A percentile compares a stretch with the other conserved stretches of the same genome.
These are phyloP conservation scores for Nemania sp. DNA, from an alignment of 2,329 filamentous ascomycete genomes.

Conservation along the genomic window DNA sequence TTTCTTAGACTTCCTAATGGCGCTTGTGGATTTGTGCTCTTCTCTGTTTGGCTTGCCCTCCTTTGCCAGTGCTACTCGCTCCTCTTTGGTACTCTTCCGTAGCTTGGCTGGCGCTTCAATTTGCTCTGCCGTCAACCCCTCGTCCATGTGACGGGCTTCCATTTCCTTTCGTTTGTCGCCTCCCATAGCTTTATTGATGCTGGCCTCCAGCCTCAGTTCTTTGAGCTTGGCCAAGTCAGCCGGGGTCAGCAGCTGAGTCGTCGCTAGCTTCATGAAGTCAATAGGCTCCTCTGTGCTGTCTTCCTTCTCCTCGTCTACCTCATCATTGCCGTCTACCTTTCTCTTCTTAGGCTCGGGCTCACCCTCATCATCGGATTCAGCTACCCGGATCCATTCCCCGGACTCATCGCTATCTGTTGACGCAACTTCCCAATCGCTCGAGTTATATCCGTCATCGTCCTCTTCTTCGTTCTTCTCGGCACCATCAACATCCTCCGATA, in stretches of 20 bases:
- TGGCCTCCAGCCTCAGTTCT: conserved; percentile 82
- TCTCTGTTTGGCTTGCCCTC: conserved; percentile 82
- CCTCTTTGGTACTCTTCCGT: conserved; percentile 88
- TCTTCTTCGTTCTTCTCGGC: conserved; percentile 72
- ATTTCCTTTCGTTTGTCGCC: conserved; percentile 62
- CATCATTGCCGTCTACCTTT: conserved; percentile 59
- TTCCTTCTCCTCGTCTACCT: conserved; percentile 55
- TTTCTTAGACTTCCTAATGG: conserved; percentile 88
- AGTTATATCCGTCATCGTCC: conserved; percentile 67
- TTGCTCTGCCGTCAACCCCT: conserved; percentile 88
- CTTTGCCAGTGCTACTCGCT: conserved; percentile 84
- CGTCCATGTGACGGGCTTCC: conserved; percentile 77
- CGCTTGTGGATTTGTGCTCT: conserved; percentile 88
- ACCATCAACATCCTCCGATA: conserved; percentile 71
- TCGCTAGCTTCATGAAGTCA: conserved; percentile 82
- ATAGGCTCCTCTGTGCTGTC: conserved; percentile 57
- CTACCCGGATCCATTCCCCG: conserved; percentile 93
- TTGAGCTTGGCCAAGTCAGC: conserved; percentile 95
- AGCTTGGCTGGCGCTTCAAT: conserved; percentile 89
- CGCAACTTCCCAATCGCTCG: conserved; percentile 71
- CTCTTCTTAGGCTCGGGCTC: conserved; percentile 74
- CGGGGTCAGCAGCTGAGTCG: conserved; percentile 91
- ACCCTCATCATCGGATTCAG: conserved; percentile 84
- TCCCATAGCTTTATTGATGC: conserved; percentile 73
- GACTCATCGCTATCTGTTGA: conserved; percentile 75